Conservation (phyloP, 2,329 filamentous ascomycete species). For the Penicillium sp. region DNA sequence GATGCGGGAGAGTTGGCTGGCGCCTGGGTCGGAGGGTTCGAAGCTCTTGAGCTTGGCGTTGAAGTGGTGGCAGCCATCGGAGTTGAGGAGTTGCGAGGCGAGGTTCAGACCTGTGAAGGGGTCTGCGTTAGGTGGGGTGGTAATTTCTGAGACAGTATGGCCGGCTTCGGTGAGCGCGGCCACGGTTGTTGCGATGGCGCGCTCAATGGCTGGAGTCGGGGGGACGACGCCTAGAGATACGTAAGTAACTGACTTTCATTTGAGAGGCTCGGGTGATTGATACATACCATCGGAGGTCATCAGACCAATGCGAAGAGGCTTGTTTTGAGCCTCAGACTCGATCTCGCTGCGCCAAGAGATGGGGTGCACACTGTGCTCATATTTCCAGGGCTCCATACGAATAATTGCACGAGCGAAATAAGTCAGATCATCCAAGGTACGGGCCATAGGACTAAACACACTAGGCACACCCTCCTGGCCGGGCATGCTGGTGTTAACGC, state of each 20-base stretch:
- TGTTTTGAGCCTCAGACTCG: conserved; percentile 58
- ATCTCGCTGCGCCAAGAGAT: conserved; percentile 70
- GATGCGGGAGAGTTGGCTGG: conserved; percentile 69
- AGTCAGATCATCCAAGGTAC: conserved; percentile 74
- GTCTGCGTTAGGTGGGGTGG: conserved; percentile 68
- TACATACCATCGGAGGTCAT: conserved; percentile 65
- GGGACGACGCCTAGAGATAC: conserved; percentile 66
- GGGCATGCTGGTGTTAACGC: conserved; percentile 81
- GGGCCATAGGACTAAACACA: conserved; percentile 89
- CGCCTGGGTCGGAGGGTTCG: conserved; percentile 77
- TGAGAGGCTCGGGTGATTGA: not conserved
- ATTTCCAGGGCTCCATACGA: conserved; percentile 81
- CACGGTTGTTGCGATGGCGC: conserved; percentile 70
- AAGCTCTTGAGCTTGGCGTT: conserved; percentile 71
- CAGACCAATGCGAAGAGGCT: conserved; percentile 70
- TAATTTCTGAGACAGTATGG: conserved; percentile 68
- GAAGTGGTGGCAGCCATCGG: conserved; percentile 79
- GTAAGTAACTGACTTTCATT: not conserved
- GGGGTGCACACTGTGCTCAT: conserved; percentile 81
- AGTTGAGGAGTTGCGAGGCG: conserved; percentile 75
- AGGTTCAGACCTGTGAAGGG: conserved; percentile 74
- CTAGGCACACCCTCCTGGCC: conserved; percentile 87
- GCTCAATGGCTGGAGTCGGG: conserved; percentile 76
- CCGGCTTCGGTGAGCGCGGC: conserved; percentile 67
- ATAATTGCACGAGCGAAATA: conserved; percentile 82